Percentiles rank a stretch among this genome's conserved stretches.
These are phyloP conservation scores for Spinacia oleracea DNA, from an alignment of 179 eudicot species.

Conservation along the genomic window DNA sequence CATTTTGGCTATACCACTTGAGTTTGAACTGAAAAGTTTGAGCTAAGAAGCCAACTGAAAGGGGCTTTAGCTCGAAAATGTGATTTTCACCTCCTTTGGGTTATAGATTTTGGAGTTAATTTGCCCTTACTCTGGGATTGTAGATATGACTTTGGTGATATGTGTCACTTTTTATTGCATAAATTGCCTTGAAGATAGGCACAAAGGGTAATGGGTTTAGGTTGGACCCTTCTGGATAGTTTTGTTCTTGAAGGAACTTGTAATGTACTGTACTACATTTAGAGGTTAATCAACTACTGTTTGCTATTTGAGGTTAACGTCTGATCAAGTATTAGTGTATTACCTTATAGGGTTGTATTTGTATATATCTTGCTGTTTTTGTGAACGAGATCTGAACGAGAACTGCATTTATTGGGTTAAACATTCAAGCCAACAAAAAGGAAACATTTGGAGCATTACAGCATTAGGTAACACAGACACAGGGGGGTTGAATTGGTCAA, in stretches of 20 bases:
- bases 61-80: neutral
- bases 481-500: neutral
- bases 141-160: constrained; percentile 6
- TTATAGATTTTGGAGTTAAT: constrained; percentile 1
- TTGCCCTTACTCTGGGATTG: constrained; percentile 2
- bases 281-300: neutral
- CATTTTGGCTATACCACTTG: constrained; percentile 19
- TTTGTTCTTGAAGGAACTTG: constrained; percentile 11
- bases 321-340: neutral
- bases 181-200: constrained; percentile 14
- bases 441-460: too few relatives aligned
- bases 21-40: constrained; percentile 5
- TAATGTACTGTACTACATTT: constrained; percentile 11
- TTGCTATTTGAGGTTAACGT: neutral
- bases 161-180: constrained; percentile 2
- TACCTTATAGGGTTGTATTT: constrained; percentile 1
- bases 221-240: neutral
- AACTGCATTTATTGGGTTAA: neutral
- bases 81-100: constrained; percentile 6
- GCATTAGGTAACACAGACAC: too few relatives aligned
- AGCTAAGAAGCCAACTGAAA: constrained; percentile 13
- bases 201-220: neutral
- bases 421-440: neutral
- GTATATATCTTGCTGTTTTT: neutral
- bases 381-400: neutral